Conservation (phyloP, 306 rosid species). For the Cotoneaster glaucophyllus region DNA sequence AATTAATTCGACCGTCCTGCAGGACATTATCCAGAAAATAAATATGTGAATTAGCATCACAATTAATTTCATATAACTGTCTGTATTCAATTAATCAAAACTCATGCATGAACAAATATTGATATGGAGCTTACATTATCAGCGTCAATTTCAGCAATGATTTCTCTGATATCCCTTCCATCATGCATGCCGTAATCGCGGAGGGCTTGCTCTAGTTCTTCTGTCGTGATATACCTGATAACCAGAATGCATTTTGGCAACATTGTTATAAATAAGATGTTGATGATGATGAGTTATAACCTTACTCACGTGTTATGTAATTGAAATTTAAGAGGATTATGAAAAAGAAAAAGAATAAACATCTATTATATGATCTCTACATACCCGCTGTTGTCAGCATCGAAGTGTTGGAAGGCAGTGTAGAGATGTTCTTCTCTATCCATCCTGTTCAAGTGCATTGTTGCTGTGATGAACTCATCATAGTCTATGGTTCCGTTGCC, state of each 20-base stretch:
- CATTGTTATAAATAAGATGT: neutral
- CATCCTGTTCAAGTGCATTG: constrained; percentile 90
- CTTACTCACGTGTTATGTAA: neutral
- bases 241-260: neutral
- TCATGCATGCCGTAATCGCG: constrained; percentile 80
- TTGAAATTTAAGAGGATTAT: neutral
- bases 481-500: constrained; percentile 96
- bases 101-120: neutral
- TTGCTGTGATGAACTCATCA: constrained; percentile 95
- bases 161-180: constrained; percentile 74
- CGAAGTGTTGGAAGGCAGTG: constrained; percentile 94
- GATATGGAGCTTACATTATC: constrained; percentile 58
- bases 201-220: constrained; percentile 92
- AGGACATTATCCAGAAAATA: neutral
- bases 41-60: neutral
- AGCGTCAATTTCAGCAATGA: constrained; percentile 73
- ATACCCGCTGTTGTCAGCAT: constrained; percentile 95
- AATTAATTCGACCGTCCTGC: constrained; percentile 93
- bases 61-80: neutral
- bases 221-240: constrained; percentile 71
- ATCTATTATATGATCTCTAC: too few relatives aligned
- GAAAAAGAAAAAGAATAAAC: neutral
- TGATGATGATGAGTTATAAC: neutral
- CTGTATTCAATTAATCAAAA: neutral
- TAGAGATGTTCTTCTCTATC: constrained; percentile 95